Percentiles rank a stretch among this genome's conserved stretches.
phyloP scores from a whole-genome alignment of 371 early-diverging fungal species.

The Apophysomyces elegans region DNA sequence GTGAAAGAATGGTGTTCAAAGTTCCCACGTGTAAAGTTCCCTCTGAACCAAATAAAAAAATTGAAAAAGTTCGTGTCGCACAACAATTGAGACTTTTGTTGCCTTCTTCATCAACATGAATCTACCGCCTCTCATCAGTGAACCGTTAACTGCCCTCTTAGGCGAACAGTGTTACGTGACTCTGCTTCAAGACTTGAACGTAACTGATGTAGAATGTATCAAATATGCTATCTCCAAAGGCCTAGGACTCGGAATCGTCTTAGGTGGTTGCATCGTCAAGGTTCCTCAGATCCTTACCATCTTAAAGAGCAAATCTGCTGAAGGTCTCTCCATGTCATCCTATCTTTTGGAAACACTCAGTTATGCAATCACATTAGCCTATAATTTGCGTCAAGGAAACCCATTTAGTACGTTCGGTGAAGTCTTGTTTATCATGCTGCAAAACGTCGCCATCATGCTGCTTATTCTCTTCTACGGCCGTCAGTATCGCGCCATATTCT shows the following conservation, averaged over 20 bases:
- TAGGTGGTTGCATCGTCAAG: constrained; percentile 88
- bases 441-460: constrained; percentile 79
- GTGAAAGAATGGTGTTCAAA: no score
- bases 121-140: constrained; percentile 54
- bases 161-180: constrained; percentile 71
- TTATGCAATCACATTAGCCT: constrained; percentile 76
- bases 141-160: constrained; percentile 65
- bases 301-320: constrained; percentile 63
- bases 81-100: not conserved
- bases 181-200: constrained; percentile 65
- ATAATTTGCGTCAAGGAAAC: constrained; percentile 79
- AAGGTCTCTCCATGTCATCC: constrained; percentile 79
- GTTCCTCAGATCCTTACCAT: constrained; percentile 95
- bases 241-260: constrained; percentile 88
- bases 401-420: constrained; percentile 94
- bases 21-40: not conserved
- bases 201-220: constrained; percentile 71
- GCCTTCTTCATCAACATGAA: not conserved
- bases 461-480: constrained; percentile 71
- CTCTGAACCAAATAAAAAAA: no score
- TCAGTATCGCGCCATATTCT: constrained; percentile 31
- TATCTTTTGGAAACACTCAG: constrained; percentile 85
- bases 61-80: not conserved
- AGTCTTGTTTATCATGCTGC: constrained; percentile 74
- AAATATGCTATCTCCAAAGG: constrained; percentile 84